Evolutionary conservation across 2,329 filamentous ascomycete species (phyloP), one percentile per base, ranked within the genome.

Genomic region (Eutypella sp.): DNA sequence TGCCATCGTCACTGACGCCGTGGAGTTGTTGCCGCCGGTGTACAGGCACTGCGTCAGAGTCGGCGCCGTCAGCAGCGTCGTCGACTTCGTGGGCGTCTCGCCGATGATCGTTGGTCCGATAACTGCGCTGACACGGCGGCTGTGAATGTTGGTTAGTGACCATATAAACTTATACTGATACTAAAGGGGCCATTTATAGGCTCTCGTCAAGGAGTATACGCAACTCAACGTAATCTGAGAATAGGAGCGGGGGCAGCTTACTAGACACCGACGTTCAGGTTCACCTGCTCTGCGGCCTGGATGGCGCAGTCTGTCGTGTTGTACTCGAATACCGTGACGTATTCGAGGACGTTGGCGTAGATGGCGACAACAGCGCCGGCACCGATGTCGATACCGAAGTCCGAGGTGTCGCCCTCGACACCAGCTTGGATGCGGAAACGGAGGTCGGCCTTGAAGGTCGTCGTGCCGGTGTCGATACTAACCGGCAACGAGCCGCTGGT

Each of bases 331-430:
- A 55, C 56, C 33, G 63, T 57, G 41, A 67, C 66, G 57, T 77
- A 74, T 53, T 78, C 68, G n/a, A 75, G 69, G 9, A 79, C 57
- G 57, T 77, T 70, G 41, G 71, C 66, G 55, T 68, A 77, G 31
- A 76, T 55, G 29, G 62, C 65, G 15, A 69, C 42, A 52, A 66
- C 63, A 29, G 69, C 68, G 43, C 64, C 67, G 18, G 69, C 59
- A 13, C 62, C 59, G 42, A 61, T 37, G 27, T 50, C 54, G 18
- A 57, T 41, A 22, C 52, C 38, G 2, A 52, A 42, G 2, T 64
- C 51, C 2, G 60, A 54, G 6, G 66, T 54, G 29, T 33, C 29
- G 29, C 29, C 29, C 27, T 62, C 53, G 13, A 67, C 52, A 29
- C 70, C 71, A 34, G 67, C 66, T 53, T 73, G 67, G 2, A 68